Evolutionary conservation across 192 early-diverging fungal species (phyloP).

Genomic region (Umbelopsis sp.): DNA sequence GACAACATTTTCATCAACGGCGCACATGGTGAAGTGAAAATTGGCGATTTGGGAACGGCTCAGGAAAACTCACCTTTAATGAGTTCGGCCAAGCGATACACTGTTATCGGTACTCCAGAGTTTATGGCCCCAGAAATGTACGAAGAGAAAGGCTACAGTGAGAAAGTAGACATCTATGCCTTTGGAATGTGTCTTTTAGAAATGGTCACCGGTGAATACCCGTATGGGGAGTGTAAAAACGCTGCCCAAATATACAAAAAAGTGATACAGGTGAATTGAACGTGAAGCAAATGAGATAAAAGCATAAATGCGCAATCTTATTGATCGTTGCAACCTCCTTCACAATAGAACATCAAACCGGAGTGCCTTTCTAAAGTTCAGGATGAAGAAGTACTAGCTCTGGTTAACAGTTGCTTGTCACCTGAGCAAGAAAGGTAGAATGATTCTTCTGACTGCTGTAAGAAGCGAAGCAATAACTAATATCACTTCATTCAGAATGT

Average conservation of each 20-base stretch:
- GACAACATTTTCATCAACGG: slow-evolving; percentile 91
- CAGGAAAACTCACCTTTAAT: slow-evolving; percentile 51
- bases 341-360: slow-evolving; percentile 67
- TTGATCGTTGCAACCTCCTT: not conserved
- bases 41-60: slow-evolving; percentile 87
- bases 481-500: slow-evolving; percentile 31
- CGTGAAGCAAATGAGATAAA: not conserved
- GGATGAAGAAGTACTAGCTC: slow-evolving; percentile 63
- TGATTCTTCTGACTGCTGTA: no score
- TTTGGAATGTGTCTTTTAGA: slow-evolving; percentile 84
- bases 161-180: slow-evolving; percentile 89
- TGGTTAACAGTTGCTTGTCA: slow-evolving; percentile 71
- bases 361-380: slow-evolving; percentile 62
- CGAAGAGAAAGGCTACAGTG: slow-evolving; percentile 80
- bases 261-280: slow-evolving; percentile 41
- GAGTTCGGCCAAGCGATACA: slow-evolving; percentile 84
- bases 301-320: not conserved
- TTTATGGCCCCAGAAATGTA: slow-evolving; percentile 94
- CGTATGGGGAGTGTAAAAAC: slow-evolving; percentile 84
- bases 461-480: no score
- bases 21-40: slow-evolving; percentile 84
- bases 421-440: slow-evolving; percentile 52
- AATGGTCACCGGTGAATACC: slow-evolving; percentile 82
- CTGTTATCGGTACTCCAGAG: slow-evolving; percentile 78
- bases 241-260: slow-evolving; percentile 85